phyloP scores from a whole-genome alignment of 768 basidiomycete species.

The Calocybe cyanea region DNA sequence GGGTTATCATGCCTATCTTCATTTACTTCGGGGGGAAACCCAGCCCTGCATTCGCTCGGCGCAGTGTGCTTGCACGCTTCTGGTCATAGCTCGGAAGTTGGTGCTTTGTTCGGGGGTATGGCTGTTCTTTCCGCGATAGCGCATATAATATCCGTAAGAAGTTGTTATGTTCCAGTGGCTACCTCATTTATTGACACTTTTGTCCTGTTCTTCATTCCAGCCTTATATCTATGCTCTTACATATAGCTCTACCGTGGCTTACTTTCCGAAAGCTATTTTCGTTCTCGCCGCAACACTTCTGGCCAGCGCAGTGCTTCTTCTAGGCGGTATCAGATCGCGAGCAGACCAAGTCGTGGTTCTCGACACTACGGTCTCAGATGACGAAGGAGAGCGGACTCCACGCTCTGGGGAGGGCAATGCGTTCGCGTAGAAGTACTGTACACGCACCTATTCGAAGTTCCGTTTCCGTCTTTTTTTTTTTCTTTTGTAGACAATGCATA shows the following conservation, averaged over 20 bases:
- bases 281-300: conserved; percentile 55
- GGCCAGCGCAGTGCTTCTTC: conserved; percentile 41
- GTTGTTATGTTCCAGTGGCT: not conserved
- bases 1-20: conserved; percentile 59
- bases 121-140: conserved; percentile 64
- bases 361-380: conserved; percentile 2
- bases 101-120: conserved; percentile 68
- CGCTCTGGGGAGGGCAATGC: not conserved
- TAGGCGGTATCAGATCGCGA: conserved; percentile 32
- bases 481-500: not conserved
- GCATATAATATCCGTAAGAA: conserved; percentile 54
- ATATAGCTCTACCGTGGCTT: conserved; percentile 60
- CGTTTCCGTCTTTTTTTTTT: not conserved
- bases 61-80: conserved; percentile 63
- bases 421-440: not conserved
- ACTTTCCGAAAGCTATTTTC: conserved; percentile 69
- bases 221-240: conserved; percentile 66
- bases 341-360: conserved; percentile 12
- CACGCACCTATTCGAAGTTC: no score
- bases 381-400: conserved; percentile 5
- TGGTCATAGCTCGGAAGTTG: conserved; percentile 43
- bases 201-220: conserved; percentile 27
- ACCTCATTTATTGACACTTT: not conserved
- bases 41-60: conserved; percentile 65
- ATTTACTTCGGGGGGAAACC: conserved; percentile 65